Conservation (phyloP, 495 filamentous ascomycete genomes). For the Antarctomyces pellizariae region DNA sequence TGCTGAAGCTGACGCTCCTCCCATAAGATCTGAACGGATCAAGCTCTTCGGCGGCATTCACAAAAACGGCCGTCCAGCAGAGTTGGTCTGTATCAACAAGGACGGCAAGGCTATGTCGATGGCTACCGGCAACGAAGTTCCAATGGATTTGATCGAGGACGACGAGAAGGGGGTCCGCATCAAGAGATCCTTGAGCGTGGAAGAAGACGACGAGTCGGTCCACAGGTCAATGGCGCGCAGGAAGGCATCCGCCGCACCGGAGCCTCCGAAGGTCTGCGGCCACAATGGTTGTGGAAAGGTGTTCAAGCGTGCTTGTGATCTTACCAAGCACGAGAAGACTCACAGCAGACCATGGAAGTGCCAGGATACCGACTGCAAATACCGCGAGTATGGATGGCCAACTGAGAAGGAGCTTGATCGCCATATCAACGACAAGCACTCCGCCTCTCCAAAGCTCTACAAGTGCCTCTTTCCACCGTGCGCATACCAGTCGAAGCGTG, state of each 20-base stretch:
- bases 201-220: constrained; percentile 49
- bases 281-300: constrained; percentile 56
- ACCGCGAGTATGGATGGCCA: constrained; percentile 69
- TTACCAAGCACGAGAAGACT: constrained; percentile 93
- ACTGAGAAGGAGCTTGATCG: constrained; percentile 95
- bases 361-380: constrained; percentile 56
- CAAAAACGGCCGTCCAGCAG: constrained; percentile 49
- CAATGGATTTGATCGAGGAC: constrained; percentile 22
- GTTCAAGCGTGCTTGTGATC: constrained; percentile 79
- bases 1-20: constrained; percentile 17
- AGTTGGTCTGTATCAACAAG: constrained; percentile 53
- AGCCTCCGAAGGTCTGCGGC: constrained; percentile 44
- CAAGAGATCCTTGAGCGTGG: constrained; percentile 38
- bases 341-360: constrained; percentile 94
- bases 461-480: constrained; percentile 69
- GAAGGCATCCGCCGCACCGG: constrained; percentile 46
- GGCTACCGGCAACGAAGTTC: constrained; percentile 28
- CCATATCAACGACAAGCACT: constrained; percentile 90
- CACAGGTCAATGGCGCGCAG: constrained; percentile 74
- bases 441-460: constrained; percentile 46
- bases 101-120: constrained; percentile 57
- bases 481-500: constrained; percentile 81
- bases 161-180: constrained; percentile 21
- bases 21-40: constrained; percentile 35
- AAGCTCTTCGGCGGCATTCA: constrained; percentile 52